Conservation (phyloP, 2,329 filamentous ascomycete species). For the Colletotrichum sp. region DNA sequence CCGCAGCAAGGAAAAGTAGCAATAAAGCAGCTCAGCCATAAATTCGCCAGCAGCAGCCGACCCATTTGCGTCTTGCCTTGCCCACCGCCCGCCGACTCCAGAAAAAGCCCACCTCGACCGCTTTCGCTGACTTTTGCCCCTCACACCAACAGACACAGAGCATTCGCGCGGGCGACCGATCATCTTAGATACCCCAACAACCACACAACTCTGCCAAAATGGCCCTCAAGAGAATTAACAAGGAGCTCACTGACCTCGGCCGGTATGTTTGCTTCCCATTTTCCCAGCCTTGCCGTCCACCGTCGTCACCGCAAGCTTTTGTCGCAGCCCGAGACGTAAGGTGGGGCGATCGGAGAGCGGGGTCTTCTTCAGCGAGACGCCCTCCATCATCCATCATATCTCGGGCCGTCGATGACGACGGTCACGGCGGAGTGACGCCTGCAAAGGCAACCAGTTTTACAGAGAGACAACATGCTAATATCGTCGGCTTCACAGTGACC, state of each 20-base stretch:
- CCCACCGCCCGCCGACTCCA: not conserved
- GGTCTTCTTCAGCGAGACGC: conserved; percentile 28
- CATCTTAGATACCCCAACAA: conserved; percentile 25
- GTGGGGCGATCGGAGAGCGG: conserved; percentile 42
- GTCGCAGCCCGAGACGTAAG: conserved; percentile 34
- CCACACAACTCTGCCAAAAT: conserved; percentile 50
- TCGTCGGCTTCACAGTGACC: conserved; percentile 69
- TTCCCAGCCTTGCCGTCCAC: conserved; percentile 14
- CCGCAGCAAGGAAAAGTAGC: not conserved
- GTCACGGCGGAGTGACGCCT: not conserved
- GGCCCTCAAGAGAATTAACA: conserved; percentile 95
- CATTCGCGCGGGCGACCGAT: conserved; percentile 15
- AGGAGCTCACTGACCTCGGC: conserved; percentile 89
- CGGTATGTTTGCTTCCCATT: conserved; percentile 59
- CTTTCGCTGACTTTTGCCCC: conserved; percentile 23
- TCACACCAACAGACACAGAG: conserved; percentile 21
- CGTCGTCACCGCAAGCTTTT: conserved; percentile 3
- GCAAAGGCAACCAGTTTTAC: not conserved
- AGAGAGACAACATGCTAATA: conserved; percentile 30
- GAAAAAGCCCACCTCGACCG: conserved; percentile 21
- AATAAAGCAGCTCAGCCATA: not conserved
- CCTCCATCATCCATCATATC: conserved; percentile 1
- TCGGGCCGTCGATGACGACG: not conserved
- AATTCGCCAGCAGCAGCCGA: not conserved
- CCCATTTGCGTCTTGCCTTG: not conserved